Evolutionary conservation across 2,329 filamentous ascomycete species (phyloP), one percentile per base, ranked within the genome.

Genomic region (Coniella lustricola): DNA sequence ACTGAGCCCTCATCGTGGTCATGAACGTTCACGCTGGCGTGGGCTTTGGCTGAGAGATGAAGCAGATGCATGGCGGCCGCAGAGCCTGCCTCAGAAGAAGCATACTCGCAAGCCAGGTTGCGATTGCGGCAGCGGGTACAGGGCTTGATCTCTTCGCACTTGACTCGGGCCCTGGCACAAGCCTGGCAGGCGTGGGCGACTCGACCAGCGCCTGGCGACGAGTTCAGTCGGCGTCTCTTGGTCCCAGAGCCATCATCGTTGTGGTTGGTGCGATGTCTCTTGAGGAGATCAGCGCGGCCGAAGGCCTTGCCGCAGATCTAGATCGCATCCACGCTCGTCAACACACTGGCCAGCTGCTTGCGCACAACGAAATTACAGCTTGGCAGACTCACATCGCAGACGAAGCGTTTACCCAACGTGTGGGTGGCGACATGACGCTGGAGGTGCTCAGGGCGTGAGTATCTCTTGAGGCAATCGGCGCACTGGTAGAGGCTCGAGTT

Each of bases 61-160:
- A 69, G 60, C 32, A 72, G 57, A 47, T 73, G 70, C 65, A 70
- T 64, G 13, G 69, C 65, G 7, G 70, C 65, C 7, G 67, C 64
- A 14, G 68, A 67, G 10, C 64, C 64, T 13, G 64, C 57, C 48
- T 70, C 67, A 13, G 63, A 59, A 5, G 62, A 60, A 3, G 61
- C 59, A 50, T 62, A 67, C 46, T 71, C 69, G 60, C 75, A 79
- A 13, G 55, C 59, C 45, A 77, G 53, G 37, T 71, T 70, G 22
- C 74, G 68, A 46, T 64, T 70, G 44, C 69, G 63, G 54, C 75
- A 78, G 25, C 75, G 68, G 16, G 69, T 68, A 56, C 75, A 79
- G 29, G 75, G 75, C 60, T 79, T 78, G 18, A 64, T 58, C 49
- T 79, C 75, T 52, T 77, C 74, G 52, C 75, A 79, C 55, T 77